A percentile compares a stretch with the other conserved stretches of the same genome.
Evolutionary conservation across 441 rosid genomes (phyloP).

Genomic region (Brassica hybrid): DNA sequence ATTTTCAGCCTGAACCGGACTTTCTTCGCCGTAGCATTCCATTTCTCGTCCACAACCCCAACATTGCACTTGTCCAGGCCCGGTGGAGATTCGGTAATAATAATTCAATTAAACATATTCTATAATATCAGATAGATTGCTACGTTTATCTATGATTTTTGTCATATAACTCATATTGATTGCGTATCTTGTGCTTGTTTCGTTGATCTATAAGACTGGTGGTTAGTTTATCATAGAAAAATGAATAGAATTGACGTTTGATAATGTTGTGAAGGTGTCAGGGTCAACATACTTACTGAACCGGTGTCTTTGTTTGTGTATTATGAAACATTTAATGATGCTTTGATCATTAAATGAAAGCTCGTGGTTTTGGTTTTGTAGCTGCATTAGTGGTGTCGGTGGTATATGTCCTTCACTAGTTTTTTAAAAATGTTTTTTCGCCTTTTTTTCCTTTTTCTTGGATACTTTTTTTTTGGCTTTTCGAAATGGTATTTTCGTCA

Average conservation of each 20-base stretch:
- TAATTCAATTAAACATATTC: background rate
- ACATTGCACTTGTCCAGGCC: conserved; percentile 91
- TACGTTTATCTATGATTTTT: conserved; percentile 3
- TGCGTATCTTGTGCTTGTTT: conserved; percentile 5
- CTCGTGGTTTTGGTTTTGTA: conserved; percentile 44
- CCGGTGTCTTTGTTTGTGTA: conserved; percentile 41
- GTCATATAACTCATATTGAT: background rate
- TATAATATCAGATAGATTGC: background rate
- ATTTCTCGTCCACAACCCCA: conserved; percentile 65
- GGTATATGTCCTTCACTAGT: conserved; percentile 29
- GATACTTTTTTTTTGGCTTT: conserved; percentile 21
- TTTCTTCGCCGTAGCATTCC: conserved; percentile 88
- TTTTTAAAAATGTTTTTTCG: conserved; percentile 5
- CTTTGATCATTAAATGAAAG: conserved; percentile 41
- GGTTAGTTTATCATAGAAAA: conserved; percentile 19
- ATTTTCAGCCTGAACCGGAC: conserved; percentile 93
- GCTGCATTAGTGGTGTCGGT: conserved; percentile 45
- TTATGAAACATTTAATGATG: conserved; percentile 50
- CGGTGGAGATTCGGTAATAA: conserved; percentile 93
- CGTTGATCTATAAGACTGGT: conserved; percentile 9
- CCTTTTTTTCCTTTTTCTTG: conserved; percentile 6
- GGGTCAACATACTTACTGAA: conserved; percentile 34
- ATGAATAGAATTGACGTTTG: conserved; percentile 28
- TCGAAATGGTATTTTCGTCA: conserved; percentile 22
- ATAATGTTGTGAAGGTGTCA: conserved; percentile 36